phyloP scores from a whole-genome alignment of 768 basidiomycete species.

The Kwoniella sp. region DNA sequence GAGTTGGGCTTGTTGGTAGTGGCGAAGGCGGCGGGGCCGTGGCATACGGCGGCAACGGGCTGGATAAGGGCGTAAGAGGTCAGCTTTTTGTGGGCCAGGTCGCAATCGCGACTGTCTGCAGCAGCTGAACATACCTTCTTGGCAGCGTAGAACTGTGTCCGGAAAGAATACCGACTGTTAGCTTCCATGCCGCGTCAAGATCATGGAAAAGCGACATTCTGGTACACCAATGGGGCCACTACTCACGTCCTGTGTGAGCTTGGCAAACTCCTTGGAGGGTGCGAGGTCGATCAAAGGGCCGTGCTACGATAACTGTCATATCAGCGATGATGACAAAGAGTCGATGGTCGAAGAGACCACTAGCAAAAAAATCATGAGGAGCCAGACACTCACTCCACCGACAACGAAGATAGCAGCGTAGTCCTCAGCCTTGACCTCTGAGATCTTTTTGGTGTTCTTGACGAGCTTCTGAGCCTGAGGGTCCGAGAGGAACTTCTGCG shows the following conservation, averaged over 20 bases:
- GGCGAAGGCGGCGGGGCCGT: constrained; percentile 75
- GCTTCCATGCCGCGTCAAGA: not conserved
- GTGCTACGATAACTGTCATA: constrained; percentile 55
- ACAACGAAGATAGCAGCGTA: constrained; percentile 78
- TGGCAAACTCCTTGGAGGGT: constrained; percentile 63
- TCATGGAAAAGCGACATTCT: not conserved
- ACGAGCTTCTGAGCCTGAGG: constrained; percentile 63
- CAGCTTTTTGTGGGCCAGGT: constrained; percentile 5
- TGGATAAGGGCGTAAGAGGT: not conserved
- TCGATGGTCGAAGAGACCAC: not conserved
- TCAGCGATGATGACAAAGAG: not conserved
- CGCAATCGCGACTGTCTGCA: not conserved
- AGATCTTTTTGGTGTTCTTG: constrained; percentile 65
- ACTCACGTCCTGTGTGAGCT: constrained; percentile 64
- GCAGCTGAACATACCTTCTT: constrained; percentile 59
- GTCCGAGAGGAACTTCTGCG: constrained; percentile 66
- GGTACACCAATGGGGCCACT: not conserved
- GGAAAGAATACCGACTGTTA: too few species aligned
- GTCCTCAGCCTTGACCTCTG: constrained; percentile 64
- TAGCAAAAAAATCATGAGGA: too few species aligned
- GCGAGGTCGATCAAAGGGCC: constrained; percentile 76
- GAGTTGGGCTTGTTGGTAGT: constrained; percentile 61
- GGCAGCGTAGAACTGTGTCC: constrained; percentile 66
- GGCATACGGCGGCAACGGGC: constrained; percentile 73
- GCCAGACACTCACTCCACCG: constrained; percentile 62